Conservation (phyloP, 179 eudicot genomes). For the Heliamphora pulchella region DNA sequence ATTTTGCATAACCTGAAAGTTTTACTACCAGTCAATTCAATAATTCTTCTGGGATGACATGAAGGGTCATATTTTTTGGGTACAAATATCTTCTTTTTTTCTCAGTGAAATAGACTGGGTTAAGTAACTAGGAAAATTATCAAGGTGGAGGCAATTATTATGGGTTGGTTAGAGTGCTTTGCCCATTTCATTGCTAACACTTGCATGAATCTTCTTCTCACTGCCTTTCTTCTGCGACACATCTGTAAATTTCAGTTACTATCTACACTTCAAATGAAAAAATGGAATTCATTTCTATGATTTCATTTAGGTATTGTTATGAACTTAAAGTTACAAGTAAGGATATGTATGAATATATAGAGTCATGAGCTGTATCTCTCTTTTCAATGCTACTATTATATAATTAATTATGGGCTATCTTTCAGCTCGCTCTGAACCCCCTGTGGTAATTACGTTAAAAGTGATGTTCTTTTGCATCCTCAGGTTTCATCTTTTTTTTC, state of each 20-base stretch:
- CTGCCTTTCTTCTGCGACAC: too few relatives aligned
- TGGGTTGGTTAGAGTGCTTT: background rate
- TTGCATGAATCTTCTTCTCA: too few relatives aligned
- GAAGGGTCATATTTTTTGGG: background rate
- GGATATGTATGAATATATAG: background rate
- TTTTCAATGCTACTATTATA: background rate
- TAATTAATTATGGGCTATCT: too few relatives aligned
- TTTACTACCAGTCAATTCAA: background rate
- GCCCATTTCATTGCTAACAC: too few relatives aligned
- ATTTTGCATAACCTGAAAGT: background rate
- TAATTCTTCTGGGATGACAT: background rate
- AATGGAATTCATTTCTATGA: background rate
- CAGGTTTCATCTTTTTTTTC: background rate
- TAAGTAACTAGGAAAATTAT: background rate
- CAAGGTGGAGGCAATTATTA: background rate
- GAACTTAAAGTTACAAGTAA: background rate
- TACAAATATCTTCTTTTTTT: background rate
- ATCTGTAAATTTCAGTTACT: background rate
- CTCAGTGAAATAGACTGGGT: background rate
- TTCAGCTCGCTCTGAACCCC: background rate
- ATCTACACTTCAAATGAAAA: background rate
- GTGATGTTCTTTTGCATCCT: background rate
- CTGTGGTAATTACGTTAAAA: background rate
- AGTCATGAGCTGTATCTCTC: background rate
- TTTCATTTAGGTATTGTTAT: background rate